phyloP scores from a whole-genome alignment of 2,329 filamentous ascomycete genomes.

The Aspergillus bombycis region DNA sequence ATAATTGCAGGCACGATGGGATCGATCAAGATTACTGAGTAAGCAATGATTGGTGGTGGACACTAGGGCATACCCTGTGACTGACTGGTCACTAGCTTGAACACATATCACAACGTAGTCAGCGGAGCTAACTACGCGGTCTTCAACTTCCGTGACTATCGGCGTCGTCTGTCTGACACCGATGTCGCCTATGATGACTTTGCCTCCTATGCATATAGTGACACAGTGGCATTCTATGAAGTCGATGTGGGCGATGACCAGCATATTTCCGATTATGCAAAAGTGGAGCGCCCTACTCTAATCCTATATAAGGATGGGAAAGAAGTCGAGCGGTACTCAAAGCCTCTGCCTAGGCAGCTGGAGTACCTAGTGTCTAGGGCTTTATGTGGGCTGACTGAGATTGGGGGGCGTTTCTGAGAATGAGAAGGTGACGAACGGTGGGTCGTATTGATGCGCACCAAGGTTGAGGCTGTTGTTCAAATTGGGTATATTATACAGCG shows the following conservation, averaged over 20 bases:
- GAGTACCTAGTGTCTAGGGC: not conserved
- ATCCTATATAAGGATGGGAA: not conserved
- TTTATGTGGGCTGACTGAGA: not conserved
- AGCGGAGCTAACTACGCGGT: not conserved
- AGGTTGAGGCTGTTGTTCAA: not conserved
- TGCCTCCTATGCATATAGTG: not conserved
- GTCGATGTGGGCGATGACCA: not conserved
- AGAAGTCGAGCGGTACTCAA: not conserved
- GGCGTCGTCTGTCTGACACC: not conserved
- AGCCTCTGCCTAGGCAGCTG: not conserved
- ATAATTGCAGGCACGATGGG: not conserved
- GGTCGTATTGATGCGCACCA: not conserved
- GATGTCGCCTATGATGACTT: not conserved
- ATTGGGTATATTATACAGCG: not conserved
- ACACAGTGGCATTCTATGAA: slow-evolving; percentile 1
- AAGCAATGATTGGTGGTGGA: not conserved
- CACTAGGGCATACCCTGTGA: not conserved
- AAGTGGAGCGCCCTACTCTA: not conserved
- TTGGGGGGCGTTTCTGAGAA: not conserved
- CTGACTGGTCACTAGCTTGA: not conserved
- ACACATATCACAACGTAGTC: not conserved
- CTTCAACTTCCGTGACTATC: not conserved
- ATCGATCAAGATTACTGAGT: not conserved
- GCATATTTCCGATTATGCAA: not conserved
- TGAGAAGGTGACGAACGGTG: not conserved